Conservation (phyloP, 257 asterid species). For the Schizonepeta tenuifolia region DNA sequence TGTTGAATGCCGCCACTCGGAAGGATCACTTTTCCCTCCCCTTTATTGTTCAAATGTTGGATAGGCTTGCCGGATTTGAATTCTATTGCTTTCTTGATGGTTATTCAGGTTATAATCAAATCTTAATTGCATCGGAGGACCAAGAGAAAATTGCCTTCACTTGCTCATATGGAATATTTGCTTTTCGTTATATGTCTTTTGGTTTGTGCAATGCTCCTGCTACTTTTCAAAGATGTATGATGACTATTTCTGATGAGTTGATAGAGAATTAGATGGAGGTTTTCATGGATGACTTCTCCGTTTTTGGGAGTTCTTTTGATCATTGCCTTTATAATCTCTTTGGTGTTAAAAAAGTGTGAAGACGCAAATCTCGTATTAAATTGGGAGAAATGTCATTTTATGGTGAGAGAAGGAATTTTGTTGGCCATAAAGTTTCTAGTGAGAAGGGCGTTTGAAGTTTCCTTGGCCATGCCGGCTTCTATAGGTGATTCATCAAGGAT, state of each 20-base stretch:
- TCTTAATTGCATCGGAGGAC: neutral
- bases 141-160: too few relatives aligned
- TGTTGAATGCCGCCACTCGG: too few relatives aligned
- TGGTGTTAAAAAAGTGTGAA: too few relatives aligned
- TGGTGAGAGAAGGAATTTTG: too few relatives aligned
- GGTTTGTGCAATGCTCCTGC: neutral
- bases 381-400: too few relatives aligned
- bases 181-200: neutral
- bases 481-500: too few relatives aligned
- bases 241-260: neutral
- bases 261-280: neutral
- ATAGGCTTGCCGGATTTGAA: conserved; percentile 32
- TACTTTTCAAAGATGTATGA: neutral
- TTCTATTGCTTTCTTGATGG: neutral
- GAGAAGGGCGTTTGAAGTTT: too few relatives aligned
- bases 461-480: too few relatives aligned
- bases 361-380: too few relatives aligned
- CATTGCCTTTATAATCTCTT: neutral
- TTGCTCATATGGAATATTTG: neutral
- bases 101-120: neutral
- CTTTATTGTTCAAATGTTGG: neutral
- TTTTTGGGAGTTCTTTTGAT: neutral
- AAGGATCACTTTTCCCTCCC: too few relatives aligned
- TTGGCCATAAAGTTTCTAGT: too few relatives aligned
- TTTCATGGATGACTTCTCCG: neutral